Evolutionary conservation across 495 filamentous ascomycete genomes (phyloP), one percentile per base, ranked within the genome.

Genomic region (Aspergillus coremiiformis): DNA sequence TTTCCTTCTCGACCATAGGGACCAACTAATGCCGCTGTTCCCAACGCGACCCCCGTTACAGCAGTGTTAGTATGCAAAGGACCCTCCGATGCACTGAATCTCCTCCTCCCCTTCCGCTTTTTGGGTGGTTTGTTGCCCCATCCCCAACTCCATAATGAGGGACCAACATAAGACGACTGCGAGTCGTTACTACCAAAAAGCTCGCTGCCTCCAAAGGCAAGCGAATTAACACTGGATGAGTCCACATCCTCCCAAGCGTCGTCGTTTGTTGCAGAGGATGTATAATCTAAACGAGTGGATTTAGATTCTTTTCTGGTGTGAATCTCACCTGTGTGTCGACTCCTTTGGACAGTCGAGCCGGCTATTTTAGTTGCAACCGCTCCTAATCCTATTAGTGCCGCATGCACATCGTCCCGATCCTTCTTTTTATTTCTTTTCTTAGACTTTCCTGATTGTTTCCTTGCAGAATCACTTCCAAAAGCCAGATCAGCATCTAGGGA

Each of bases 211-310:
- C 83, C 71, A 60, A 76, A 86, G 3, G 81, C 81, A 39, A 86
- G 72, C 7, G 80, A 83, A 49, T 68, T 69, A n/a, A 65, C 66
- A 60, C 73, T 76, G 5, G 73, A 71, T 11, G 79, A 79, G 21
- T 72, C 69, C 8, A 78, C 74, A 59, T 81, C 79, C 44, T 84
- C 76, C 83, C 82, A 85, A n/a, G 68, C 76, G n/a, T 80, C 80
- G 24, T 80, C 77, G 12, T 73, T 69, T 3, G 52, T 61, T 23
- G 57, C 66, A 22, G 70, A 68, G 5, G 65, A 66, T 14, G 62
- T 53, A 42, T 65, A 62, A 32, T 65, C 61, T 7, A 62, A 56
- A 27, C 64, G 62, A 42, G 61, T 59, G 1, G 55, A 59, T 11
- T 63, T 60, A 29, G 61, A 59, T n/a, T 74, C 71, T 51, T 71